These are phyloP conservation scores for Kluyveromyces sp. DNA, from an alignment of 1,139 yeast genomes.

Conservation along the genomic window DNA sequence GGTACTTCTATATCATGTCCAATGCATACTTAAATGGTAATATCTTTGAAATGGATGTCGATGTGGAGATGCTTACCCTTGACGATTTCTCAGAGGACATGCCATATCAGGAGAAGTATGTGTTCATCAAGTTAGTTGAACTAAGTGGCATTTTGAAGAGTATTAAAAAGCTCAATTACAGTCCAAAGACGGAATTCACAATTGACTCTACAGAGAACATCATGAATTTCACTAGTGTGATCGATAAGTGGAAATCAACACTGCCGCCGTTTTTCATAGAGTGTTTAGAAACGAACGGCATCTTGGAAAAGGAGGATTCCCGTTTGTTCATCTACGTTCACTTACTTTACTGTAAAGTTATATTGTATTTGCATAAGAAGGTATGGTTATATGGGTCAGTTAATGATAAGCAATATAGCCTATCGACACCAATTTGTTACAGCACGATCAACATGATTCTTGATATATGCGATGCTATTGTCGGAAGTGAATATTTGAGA, in stretches of 20 bases:
- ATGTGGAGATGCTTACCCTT: background rate
- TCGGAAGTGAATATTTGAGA: background rate
- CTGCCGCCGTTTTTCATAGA: background rate
- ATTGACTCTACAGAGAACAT: background rate
- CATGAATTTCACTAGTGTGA: background rate
- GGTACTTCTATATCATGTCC: background rate
- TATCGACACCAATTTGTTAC: background rate
- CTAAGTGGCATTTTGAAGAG: background rate
- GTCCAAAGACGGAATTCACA: background rate
- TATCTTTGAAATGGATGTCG: background rate
- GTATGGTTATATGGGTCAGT: background rate
- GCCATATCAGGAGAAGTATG: background rate
- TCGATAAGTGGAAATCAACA: conserved; percentile 1
- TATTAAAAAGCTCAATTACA: background rate
- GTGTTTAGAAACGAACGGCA: background rate
- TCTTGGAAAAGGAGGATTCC: background rate
- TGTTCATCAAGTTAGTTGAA: background rate
- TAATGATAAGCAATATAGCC: background rate
- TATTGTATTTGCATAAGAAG: background rate
- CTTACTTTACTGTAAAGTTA: background rate
- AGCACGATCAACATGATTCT: background rate
- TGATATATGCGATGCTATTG: background rate
- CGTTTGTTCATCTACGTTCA: background rate
- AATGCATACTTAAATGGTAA: background rate
- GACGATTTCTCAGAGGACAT: conserved; percentile 1